Base-by-base conservation (phyloP, 139 green algal species). In the Yamagishiella unicocca region DNA sequence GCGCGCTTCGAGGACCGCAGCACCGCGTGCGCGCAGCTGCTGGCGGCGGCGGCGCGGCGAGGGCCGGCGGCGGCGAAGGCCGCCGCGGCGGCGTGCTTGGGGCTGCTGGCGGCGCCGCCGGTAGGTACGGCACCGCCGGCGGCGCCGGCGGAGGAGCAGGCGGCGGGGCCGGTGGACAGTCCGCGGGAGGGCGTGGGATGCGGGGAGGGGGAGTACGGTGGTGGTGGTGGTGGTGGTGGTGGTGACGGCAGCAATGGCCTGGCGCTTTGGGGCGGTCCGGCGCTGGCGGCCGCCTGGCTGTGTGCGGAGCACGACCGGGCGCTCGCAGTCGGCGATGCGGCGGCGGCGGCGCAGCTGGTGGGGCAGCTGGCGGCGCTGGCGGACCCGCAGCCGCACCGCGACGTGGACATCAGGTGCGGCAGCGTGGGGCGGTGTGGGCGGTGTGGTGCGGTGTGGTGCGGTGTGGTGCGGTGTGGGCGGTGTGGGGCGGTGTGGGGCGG, bases 231-330 rank as follows among this genome's bases (percentile, higher is more conserved):
- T 45, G 73, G 45, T 8, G 45, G 45, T 43, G 43, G 25, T 25
- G 73, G 25, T 12, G 45, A 17, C 21, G 46, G 54, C 83, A 35
- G 42, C 33, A 62, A n/a, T 42, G 22, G 73, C 85, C 24, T 40
- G 37, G 54, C 88, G 53, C 84, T 95, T 79, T 38, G 31, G n/a
- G 84, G 81, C 9, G 87, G 82, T 3, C 73, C 87, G 4, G 86
- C 94, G 58, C 81, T 75, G 21, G 89, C 94, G 25, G 84, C 81
- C 6, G 81, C 81, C 21, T 68, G 66, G 64, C 33, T 79, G 81
- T 78, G 64, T 10, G 81, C 81, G 29, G 33, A 67, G n/a, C 92
- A 95, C n/a, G 71, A 90, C 37, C 70, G 88, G 27, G 93, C 93
- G 43, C 74, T 93, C 46, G 75, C 87, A 70, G 55, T 77, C 12